These are phyloP conservation scores for Arthrobotrys conoides DNA, from an alignment of 2,329 filamentous ascomycete genomes.

Conservation along the genomic window DNA sequence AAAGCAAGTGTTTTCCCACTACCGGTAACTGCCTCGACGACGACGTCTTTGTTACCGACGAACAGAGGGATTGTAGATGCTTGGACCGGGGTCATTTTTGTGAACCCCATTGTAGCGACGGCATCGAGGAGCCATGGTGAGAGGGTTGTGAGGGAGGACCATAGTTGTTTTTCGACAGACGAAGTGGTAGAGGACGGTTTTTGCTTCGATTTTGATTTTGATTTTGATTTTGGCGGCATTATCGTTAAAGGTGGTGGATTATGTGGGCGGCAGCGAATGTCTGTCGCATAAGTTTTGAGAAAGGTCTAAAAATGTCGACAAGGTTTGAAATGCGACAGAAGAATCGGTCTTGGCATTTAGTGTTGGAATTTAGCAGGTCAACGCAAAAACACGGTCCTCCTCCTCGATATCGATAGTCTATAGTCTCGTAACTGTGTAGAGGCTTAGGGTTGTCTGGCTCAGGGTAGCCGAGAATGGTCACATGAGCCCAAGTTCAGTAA, in stretches of 20 bases:
- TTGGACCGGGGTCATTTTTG: conserved; percentile 93
- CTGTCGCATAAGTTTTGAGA: conserved; percentile 8
- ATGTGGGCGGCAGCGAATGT: not conserved
- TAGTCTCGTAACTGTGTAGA: too few species aligned
- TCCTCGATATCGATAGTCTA: too few species aligned
- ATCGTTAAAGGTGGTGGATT: conserved; percentile 1
- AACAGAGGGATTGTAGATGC: conserved; percentile 90
- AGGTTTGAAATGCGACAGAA: conserved; percentile 24
- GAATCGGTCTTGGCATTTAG: not conserved
- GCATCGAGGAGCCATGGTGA: conserved; percentile 90
- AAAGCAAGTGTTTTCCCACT: conserved; percentile 92
- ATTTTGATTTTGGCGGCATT: conserved; percentile 59
- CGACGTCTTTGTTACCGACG: conserved; percentile 89
- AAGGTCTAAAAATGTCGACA: conserved; percentile 14
- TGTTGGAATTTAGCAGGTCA: conserved; percentile 19
- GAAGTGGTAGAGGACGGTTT: conserved; percentile 70
- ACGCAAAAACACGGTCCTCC: conserved; percentile 19
- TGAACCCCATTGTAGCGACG: conserved; percentile 85
- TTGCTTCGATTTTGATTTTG: conserved; percentile 46
- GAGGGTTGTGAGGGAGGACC: conserved; percentile 78
- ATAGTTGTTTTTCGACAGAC: conserved; percentile 70
- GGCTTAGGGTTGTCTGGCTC: too few species aligned
- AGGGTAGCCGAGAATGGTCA: too few species aligned
- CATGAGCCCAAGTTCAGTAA: too few species aligned
- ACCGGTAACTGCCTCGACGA: conserved; percentile 92